A percentile compares a stretch with the other conserved stretches of the same genome.
phyloP scores from a whole-genome alignment of 139 green algal genomes.

The Micractinium sp. region DNA sequence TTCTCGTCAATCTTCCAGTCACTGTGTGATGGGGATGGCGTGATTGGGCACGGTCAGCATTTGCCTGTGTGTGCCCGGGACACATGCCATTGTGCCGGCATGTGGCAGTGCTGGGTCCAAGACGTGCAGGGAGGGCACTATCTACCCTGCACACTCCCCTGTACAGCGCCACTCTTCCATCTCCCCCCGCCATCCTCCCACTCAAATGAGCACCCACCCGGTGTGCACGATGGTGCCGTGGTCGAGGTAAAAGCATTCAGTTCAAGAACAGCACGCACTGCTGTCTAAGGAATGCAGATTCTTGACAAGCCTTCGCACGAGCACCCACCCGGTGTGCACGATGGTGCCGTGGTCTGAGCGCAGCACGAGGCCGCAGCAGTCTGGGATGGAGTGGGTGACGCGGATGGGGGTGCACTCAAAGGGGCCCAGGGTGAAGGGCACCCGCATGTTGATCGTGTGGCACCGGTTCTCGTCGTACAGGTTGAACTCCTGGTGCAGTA shows the following conservation, averaged over 20 bases:
- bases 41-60: neutral
- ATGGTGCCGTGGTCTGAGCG: conserved; percentile 88
- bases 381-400: conserved; percentile 98
- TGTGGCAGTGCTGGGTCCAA: too few species aligned
- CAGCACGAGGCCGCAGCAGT: conserved; percentile 96
- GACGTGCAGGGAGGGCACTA: too few species aligned
- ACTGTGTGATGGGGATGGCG: conserved; percentile 75
- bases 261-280: too few species aligned
- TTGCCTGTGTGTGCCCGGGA: neutral
- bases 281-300: too few species aligned
- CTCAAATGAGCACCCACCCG: conserved; percentile 25
- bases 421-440: conserved; percentile 76
- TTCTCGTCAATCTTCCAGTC: conserved; percentile 99
- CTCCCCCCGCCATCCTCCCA: too few species aligned
- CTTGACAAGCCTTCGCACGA: too few species aligned
- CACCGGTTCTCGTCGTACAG: conserved; percentile 88
- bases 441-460: conserved; percentile 73
- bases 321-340: conserved; percentile 79
- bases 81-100: too few species aligned
- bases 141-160: too few species aligned
- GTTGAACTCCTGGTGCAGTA: conserved; percentile 93
- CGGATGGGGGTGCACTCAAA: conserved; percentile 88
- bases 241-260: conserved; percentile 39
- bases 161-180: neutral
- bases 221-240: conserved; percentile 95